phyloP scores from a whole-genome alignment of 805 yeast species.

The Candida endomychidarum region DNA sequence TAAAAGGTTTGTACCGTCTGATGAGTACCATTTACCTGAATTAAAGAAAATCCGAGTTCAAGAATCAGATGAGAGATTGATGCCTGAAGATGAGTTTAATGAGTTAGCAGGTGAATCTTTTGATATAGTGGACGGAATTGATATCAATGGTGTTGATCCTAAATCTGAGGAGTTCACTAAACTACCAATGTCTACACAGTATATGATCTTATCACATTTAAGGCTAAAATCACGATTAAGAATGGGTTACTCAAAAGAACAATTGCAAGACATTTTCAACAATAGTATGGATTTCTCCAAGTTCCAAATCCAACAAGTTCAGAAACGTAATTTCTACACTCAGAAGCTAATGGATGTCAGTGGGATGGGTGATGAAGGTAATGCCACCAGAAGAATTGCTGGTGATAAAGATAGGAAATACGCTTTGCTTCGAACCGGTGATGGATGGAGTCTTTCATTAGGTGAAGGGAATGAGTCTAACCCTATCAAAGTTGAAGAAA shows the following conservation, averaged over 20 bases:
- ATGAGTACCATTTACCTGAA: conserved; percentile 84
- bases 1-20: conserved; percentile 50
- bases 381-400: conserved; percentile 62
- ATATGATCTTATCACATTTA: conserved; percentile 80
- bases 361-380: conserved; percentile 67
- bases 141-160: conserved; percentile 77
- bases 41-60: conserved; percentile 55
- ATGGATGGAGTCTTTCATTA: conserved; percentile 81
- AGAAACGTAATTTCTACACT: conserved; percentile 85
- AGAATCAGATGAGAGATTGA: conserved; percentile 66
- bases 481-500: conserved; percentile 54
- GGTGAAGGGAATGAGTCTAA: conserved; percentile 41
- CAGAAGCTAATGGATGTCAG: conserved; percentile 81
- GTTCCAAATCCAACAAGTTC: conserved; percentile 91
- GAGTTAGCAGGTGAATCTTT: conserved; percentile 51
- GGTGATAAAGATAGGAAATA: conserved; percentile 81
- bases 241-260: conserved; percentile 94
- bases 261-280: conserved; percentile 77
- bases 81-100: conserved; percentile 70
- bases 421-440: conserved; percentile 68
- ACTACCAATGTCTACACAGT: conserved; percentile 84
- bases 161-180: conserved; percentile 71
- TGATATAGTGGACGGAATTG: conserved; percentile 64
- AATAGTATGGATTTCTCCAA: conserved; percentile 85
- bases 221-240: conserved; percentile 83